Conservation (phyloP, 1,139 yeast genomes). For the Hansenula sp. region DNA sequence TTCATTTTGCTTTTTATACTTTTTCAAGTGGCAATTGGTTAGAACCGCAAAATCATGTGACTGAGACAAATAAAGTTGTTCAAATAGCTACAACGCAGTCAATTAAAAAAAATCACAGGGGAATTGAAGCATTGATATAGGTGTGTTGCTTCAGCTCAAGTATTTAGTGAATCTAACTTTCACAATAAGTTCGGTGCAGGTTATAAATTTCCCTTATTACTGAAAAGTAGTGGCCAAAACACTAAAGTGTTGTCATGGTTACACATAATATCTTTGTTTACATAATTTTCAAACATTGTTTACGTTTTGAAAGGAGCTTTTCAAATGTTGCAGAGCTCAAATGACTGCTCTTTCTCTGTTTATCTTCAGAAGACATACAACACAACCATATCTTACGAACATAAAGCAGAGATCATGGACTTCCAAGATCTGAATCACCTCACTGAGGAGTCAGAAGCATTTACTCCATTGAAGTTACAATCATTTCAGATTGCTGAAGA, state of each 20-base stretch:
- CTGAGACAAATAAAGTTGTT: no score
- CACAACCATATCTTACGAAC: not conserved
- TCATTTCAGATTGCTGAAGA: constrained; percentile 14
- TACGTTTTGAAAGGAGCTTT: not conserved
- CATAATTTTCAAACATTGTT: no score
- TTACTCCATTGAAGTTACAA: constrained; percentile 18
- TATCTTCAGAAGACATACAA: no score
- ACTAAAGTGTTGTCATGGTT: not conserved
- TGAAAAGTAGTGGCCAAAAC: not conserved
- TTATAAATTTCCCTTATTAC: no score
- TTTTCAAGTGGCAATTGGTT: constrained; percentile 11
- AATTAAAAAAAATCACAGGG: no score
- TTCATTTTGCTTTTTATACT: constrained; percentile 17
- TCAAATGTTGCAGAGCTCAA: no score
- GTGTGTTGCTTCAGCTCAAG: no score
- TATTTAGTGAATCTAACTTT: no score
- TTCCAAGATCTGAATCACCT: constrained; percentile 5
- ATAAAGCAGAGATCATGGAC: constrained; percentile 1
- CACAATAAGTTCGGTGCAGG: no score
- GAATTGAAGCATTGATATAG: no score
- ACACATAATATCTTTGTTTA: not conserved
- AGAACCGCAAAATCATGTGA: constrained; percentile 8
- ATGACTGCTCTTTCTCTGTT: no score
- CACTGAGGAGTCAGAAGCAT: constrained; percentile 13
- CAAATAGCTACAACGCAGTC: no score